Conservation (phyloP, 176 grass and related monocot species). For the Pharus latifolius region DNA sequence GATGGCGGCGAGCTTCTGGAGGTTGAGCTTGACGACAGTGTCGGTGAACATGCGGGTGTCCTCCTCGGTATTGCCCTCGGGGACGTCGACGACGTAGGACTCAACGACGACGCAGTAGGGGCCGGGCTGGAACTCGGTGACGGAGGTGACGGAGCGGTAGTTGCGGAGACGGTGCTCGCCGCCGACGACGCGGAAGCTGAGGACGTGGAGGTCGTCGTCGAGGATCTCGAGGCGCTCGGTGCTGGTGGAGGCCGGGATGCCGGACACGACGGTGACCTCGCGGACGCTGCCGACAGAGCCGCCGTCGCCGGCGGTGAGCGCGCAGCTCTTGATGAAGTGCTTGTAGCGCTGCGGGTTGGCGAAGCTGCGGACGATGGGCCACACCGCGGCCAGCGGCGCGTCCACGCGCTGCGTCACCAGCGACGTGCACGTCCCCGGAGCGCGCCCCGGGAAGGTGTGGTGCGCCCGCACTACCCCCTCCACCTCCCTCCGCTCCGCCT, state of each 20-base stretch:
- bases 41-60: constrained; percentile 96
- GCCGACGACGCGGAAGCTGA: constrained; percentile 91
- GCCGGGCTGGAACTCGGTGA: constrained; percentile 49
- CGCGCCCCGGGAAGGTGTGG: constrained; percentile 43
- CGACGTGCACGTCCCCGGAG: constrained; percentile 56
- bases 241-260: constrained; percentile 77
- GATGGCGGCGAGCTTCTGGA: constrained; percentile 75
- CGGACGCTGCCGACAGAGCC: constrained; percentile 73
- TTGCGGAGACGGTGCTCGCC: constrained; percentile 89
- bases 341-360: constrained; percentile 77
- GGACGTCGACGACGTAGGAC: constrained; percentile 89
- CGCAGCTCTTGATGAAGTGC: constrained; percentile 91
- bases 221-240: constrained; percentile 95
- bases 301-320: constrained; percentile 48
- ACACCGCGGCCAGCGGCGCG: constrained; percentile 63
- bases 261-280: constrained; percentile 79
- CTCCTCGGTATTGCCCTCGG: constrained; percentile 76
- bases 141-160: constrained; percentile 94
- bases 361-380: constrained; percentile 81
- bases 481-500: constrained; percentile 14
- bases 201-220: constrained; percentile 70
- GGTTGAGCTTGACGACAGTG: constrained; percentile 84
- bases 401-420: constrained; percentile 71
- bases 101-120: constrained; percentile 76
- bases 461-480: constrained; percentile 36